Evolutionary conservation across 169 alveolate species (phyloP), one percentile per base, ranked within the genome.

Genomic region (Cryptosporidium parvum): DNA sequence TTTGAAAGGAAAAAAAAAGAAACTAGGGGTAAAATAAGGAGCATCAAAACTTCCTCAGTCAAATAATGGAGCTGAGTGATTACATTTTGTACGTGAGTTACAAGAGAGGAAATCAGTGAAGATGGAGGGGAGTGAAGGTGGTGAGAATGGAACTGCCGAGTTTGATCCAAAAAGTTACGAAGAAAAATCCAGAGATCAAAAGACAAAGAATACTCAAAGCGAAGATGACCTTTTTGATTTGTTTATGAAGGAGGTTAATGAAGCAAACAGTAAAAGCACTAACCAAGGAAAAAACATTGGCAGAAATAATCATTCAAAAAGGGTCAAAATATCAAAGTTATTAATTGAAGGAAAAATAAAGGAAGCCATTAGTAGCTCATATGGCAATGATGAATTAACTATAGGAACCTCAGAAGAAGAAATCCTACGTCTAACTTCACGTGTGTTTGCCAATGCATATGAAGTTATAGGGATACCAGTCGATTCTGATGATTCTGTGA

Each of bases 401-500:
- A 35, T 62, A 18, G 92, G 93, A 6, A 91, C 93, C 31, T 72
- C 95, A 21, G 94, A 93, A 0, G 95, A 93, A 51, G 94, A 92
- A 53, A 85, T 92, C 33, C 6, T 85, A 16, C 94, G 94, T 31
- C 71, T 92, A 21, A 92, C 94, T 21, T 62, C 93, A n/a, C 85
- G 92, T 26, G 42, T 86, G 9, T 94, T 93, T 73, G 52, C 91
- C 18, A 91, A 93, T 62, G 86, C 96, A 35, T 94, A 75, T 72
- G 93, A 93, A 44, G 85, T 93, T n/a, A 58, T 94, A 56, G 73
- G 80, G 26, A 62, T 94, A 9, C 86, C 95, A 0, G 91, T 92
- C 44, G 93, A 93, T 23, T 80, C 95, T 37, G 84, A 91, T 21
- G 93, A 93, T 42, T 92, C 86, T 18, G 93, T 85, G 69, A 84